A percentile compares a stretch with the other conserved stretches of the same genome.
Conservation (phyloP, 2,329 filamentous ascomycete species). For the Shiraia sp. region DNA sequence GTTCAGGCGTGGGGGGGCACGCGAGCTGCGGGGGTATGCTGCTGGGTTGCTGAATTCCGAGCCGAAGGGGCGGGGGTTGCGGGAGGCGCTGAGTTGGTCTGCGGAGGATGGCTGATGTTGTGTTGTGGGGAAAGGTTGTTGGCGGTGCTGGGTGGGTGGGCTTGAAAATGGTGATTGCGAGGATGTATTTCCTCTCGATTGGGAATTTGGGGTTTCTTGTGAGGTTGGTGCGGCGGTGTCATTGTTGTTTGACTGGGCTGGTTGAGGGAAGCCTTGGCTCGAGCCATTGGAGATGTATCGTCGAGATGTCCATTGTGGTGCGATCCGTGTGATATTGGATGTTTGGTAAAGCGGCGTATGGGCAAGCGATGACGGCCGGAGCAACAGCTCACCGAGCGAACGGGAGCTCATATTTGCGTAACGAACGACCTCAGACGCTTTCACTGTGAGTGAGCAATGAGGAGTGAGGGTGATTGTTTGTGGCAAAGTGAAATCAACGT, state of each 20-base stretch:
- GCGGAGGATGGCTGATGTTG: constrained; percentile 3
- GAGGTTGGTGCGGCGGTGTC: constrained; percentile 2
- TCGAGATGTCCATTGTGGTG: constrained; percentile 19
- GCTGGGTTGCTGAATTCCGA: constrained; percentile 14
- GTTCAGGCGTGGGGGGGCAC: constrained; percentile 7
- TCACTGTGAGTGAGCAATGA: background rate
- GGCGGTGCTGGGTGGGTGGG: constrained; percentile 5
- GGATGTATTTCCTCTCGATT: no score
- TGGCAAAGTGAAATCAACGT: constrained; percentile 2
- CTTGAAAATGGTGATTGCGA: constrained; percentile 26
- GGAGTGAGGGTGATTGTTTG: constrained; percentile 1
- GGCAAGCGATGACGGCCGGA: constrained; percentile 32
- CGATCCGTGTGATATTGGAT: constrained; percentile 5
- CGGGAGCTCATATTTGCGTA: constrained; percentile 31
- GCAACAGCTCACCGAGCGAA: constrained; percentile 36
- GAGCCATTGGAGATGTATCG: constrained; percentile 13
- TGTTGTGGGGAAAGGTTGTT: constrained; percentile 3
- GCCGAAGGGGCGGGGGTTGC: constrained; percentile 20
- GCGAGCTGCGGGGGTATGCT: constrained; percentile 1
- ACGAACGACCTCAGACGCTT: background rate
- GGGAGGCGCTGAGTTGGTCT: constrained; percentile 7
- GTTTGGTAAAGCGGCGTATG: constrained; percentile 19
- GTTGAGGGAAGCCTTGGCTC: constrained; percentile 12
- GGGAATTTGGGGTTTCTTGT: constrained; percentile 23
- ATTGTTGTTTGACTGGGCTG: constrained; percentile 10